Conservation (phyloP, 805 yeast genomes). For the Wickerhamiella azyma region DNA sequence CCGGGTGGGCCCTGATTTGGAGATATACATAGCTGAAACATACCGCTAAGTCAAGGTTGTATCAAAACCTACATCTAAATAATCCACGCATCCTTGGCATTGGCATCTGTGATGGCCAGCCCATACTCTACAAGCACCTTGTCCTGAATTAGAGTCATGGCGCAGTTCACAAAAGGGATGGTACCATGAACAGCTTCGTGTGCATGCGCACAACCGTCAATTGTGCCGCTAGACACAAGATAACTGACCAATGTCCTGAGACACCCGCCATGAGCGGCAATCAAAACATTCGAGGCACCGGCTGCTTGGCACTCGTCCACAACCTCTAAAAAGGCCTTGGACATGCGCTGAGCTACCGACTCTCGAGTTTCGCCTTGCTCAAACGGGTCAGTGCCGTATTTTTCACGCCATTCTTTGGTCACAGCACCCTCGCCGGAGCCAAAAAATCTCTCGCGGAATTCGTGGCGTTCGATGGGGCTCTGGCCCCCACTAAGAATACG, state of each 20-base stretch:
- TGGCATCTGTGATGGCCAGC: neutral
- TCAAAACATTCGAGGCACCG: constrained; percentile 7
- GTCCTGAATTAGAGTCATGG: neutral
- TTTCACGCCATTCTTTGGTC: constrained; percentile 6
- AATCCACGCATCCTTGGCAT: neutral
- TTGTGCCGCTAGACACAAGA: neutral
- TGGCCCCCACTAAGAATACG: constrained; percentile 10
- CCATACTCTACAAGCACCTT: neutral
- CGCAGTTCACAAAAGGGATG: neutral
- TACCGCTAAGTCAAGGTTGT: too few species aligned
- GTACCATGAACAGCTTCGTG: neutral
- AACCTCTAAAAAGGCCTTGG: constrained; percentile 10
- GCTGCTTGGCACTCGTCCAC: neutral
- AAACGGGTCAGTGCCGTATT: neutral
- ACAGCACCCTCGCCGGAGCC: constrained; percentile 16
- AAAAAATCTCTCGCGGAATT: constrained; percentile 18
- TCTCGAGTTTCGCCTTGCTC: constrained; percentile 14
- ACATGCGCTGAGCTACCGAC: constrained; percentile 10
- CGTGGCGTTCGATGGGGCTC: neutral
- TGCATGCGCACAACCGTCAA: neutral
- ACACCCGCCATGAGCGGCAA: constrained; percentile 20
- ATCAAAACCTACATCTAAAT: too few species aligned
- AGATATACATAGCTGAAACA: too few species aligned
- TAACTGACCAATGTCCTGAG: constrained; percentile 11
- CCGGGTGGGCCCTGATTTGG: too few species aligned